Evolutionary conservation across 371 early-diverging fungal species (phyloP).

Genomic region (Globomyces sp.): DNA sequence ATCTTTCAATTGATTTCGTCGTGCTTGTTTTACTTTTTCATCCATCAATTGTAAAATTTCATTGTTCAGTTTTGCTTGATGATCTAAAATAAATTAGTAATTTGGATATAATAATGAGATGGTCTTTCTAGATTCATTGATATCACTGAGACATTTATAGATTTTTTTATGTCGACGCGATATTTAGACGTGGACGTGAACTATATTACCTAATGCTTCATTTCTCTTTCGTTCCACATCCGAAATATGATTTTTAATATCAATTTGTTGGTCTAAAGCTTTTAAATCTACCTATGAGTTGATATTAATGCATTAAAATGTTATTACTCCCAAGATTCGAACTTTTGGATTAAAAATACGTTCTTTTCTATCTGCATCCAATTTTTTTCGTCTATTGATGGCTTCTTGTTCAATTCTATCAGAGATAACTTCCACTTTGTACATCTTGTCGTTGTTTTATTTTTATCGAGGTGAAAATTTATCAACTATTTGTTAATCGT

Average conservation of each 20-base stretch:
- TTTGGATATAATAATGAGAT: background rate
- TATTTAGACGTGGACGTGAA: background rate
- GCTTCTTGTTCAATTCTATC: slow-evolving; percentile 47
- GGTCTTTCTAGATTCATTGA: background rate
- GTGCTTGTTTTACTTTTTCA: slow-evolving; percentile 28
- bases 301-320: background rate
- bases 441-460: slow-evolving; percentile 31
- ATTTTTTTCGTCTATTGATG: slow-evolving; percentile 40
- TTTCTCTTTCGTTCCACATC: slow-evolving; percentile 40
- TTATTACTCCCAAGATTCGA: slow-evolving; percentile 46
- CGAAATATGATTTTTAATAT: slow-evolving; percentile 45
- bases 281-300: slow-evolving; percentile 46
- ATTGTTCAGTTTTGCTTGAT: slow-evolving; percentile 33
- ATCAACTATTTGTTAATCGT: too few species aligned
- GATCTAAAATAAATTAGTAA: slow-evolving; percentile 26
- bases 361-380: slow-evolving; percentile 52
- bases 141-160: too few species aligned
- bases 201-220: slow-evolving; percentile 36
- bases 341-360: slow-evolving; percentile 54
- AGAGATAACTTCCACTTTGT: slow-evolving; percentile 49
- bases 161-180: too few species aligned
- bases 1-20: slow-evolving; percentile 30
- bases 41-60: slow-evolving; percentile 46
- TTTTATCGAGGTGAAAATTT: too few species aligned
- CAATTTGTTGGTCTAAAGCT: slow-evolving; percentile 49